Conservation (phyloP, 2,329 filamentous ascomycete genomes). For the Ascochyta fabae region DNA sequence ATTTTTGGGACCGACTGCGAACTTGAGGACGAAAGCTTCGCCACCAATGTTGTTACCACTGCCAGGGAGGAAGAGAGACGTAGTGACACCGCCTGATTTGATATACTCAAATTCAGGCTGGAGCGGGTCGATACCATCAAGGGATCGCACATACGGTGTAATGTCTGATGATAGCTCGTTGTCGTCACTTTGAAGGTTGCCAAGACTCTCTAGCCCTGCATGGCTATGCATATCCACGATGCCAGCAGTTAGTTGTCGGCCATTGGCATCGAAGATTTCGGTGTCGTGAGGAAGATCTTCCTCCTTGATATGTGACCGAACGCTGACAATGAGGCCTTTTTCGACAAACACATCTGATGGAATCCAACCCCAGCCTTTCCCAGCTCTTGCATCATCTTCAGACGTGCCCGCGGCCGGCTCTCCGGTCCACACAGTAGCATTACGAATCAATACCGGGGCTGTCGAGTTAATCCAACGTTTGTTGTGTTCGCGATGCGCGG, state of each 20-base stretch:
- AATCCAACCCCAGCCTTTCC: conserved; percentile 67
- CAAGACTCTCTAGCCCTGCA: conserved; percentile 46
- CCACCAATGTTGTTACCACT: conserved; percentile 77
- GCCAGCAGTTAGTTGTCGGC: conserved; percentile 68
- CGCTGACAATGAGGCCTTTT: conserved; percentile 65
- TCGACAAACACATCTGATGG: conserved; percentile 67
- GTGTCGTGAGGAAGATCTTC: conserved; percentile 39
- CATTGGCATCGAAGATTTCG: conserved; percentile 63
- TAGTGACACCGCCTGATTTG: conserved; percentile 76
- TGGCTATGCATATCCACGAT: conserved; percentile 78
- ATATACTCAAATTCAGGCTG: conserved; percentile 72
- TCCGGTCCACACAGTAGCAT: conserved; percentile 71
- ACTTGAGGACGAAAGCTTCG: conserved; percentile 67
- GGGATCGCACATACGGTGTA: conserved; percentile 71
- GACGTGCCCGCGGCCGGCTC: conserved; percentile 63
- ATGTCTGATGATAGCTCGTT: conserved; percentile 71
- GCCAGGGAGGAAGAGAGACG: conserved; percentile 70
- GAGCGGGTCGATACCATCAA: conserved; percentile 68
- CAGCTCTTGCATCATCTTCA: conserved; percentile 61
- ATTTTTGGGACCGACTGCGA: conserved; percentile 52
- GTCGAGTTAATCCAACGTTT: conserved; percentile 66
- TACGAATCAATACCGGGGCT: conserved; percentile 67
- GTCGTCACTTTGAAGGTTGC: conserved; percentile 63
- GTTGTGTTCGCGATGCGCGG: conserved; percentile 63
- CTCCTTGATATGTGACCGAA: conserved; percentile 55